phyloP scores from a whole-genome alignment of 129 eudicot genomes.

The Pittosporum tobira region DNA sequence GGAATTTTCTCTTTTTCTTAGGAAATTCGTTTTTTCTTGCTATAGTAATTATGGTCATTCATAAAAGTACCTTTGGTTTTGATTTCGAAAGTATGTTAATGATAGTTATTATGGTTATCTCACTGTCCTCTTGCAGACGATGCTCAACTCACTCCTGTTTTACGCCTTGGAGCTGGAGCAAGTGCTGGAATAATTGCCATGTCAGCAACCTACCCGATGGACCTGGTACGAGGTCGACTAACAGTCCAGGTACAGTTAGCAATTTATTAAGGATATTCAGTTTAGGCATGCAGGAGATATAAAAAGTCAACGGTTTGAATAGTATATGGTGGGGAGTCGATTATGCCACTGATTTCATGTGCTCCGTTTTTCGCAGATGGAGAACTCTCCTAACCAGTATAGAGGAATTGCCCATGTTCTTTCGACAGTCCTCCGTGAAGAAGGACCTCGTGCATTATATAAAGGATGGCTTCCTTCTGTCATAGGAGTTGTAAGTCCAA shows the following conservation, averaged over 20 bases:
- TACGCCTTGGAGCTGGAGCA: slow-evolving; percentile 99
- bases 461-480: slow-evolving; percentile 99
- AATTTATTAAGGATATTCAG: not conserved
- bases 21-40: too few relatives aligned
- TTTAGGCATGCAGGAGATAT: not conserved
- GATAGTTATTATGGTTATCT: not conserved
- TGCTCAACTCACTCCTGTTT: slow-evolving; percentile 90
- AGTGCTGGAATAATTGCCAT: slow-evolving; percentile 99
- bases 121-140: slow-evolving; percentile 45
- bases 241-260: slow-evolving; percentile 75
- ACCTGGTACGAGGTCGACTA: slow-evolving; percentile 92
- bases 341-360: not conserved
- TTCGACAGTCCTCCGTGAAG: slow-evolving; percentile 86
- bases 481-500: slow-evolving; percentile 85
- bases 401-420: slow-evolving; percentile 94
- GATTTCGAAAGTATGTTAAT: too few relatives aligned
- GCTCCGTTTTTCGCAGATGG: slow-evolving; percentile 60
- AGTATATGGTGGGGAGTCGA: slow-evolving; percentile 1
- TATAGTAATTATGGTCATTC: too few relatives aligned
- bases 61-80: too few relatives aligned
- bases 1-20: too few relatives aligned
- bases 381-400: slow-evolving; percentile 77
- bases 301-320: slow-evolving; percentile 1
- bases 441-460: slow-evolving; percentile 91
- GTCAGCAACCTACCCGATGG: slow-evolving; percentile 99